Percentiles rank a stretch among this genome's conserved stretches.
Conservation (phyloP, 306 rosid species). For the Trichosanthes cucumerina region DNA sequence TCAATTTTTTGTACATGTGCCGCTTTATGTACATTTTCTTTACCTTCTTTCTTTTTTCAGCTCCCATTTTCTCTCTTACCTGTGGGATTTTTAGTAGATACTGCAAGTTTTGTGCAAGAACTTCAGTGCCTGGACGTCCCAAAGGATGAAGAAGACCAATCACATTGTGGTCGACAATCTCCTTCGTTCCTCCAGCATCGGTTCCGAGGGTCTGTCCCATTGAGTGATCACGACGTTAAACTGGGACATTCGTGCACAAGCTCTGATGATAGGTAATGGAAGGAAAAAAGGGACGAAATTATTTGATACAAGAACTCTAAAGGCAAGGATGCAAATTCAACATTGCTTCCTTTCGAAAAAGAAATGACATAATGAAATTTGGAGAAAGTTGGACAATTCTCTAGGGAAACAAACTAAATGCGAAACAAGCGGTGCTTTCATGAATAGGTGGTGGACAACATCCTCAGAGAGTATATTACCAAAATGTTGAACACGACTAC, state of each 20-base stretch:
- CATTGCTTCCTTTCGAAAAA: not conserved
- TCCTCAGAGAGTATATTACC: not conserved
- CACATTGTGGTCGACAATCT: conserved; percentile 74
- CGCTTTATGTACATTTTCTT: conserved; percentile 64
- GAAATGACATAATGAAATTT: not conserved
- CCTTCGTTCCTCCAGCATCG: conserved; percentile 78
- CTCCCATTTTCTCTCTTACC: conserved; percentile 62
- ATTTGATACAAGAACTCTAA: not conserved
- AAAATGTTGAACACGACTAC: not conserved
- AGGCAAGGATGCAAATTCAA: not conserved
- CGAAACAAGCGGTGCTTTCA: not conserved
- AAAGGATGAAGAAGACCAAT: too few species aligned
- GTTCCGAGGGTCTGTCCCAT: conserved; percentile 74
- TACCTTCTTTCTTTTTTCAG: conserved; percentile 60
- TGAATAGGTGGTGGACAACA: not conserved
- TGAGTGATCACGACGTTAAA: not conserved
- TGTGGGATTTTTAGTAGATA: conserved; percentile 46
- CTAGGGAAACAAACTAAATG: not conserved
- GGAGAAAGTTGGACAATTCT: not conserved
- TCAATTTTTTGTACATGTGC: conserved; percentile 72
- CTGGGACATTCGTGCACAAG: not conserved
- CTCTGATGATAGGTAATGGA: not conserved
- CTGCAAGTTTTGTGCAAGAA: conserved; percentile 48
- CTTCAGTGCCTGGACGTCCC: conserved; percentile 35
- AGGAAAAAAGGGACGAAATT: not conserved